Evolutionary conservation across 2,329 filamentous ascomycete genomes (phyloP), one percentile per base, ranked within the genome.

Genomic region (Paracamarosporium sp.): DNA sequence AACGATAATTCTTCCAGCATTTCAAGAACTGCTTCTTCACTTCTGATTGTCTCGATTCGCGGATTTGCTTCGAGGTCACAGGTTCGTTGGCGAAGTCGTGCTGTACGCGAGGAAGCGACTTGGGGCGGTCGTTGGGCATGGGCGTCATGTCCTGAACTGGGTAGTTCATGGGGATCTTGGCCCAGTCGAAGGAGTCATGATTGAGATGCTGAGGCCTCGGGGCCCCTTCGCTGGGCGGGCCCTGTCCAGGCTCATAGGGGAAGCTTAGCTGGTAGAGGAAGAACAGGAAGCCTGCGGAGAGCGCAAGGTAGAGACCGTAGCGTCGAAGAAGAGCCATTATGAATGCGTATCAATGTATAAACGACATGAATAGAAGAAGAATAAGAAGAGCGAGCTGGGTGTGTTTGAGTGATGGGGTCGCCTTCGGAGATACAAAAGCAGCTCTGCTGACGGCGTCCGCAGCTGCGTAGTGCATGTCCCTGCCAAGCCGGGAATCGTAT

Each of bases 1-100:
- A 53, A 30, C 74, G 73, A 65, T 83, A 83, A 11, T 76, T 72
- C 5, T 68, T 73, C 80, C 80, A 83, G 55, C 76, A 78, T 45
- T 76, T 76, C 52, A 75, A 50, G 55, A 83, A 82, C 2, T 77
- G 74, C 45, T 73, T 74, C 57, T 76, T 78, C 31, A 83, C 79
- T 22, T 75, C 71, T 7, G 63, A 54, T 62, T 72, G 54, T 62
- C 73, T 67, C 59, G 71, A 55, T 69, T 77, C 61, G 57, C 75
- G 61, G 65, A 76, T 62, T 55, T 76, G 60, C 63, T 68, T 60
- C 36, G 65, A 63, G 35, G 69, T 64, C 56, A 68, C 53, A 56
- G 75, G 59, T 57, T 82, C 79, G 5, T 63, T 45, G 1, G 68
- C 57, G 58, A 82, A 82, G 1, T 69, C 61, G 58, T 74, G 71